These are phyloP conservation scores for Fusarium drepaniforme DNA, from an alignment of 2,329 filamentous ascomycete genomes.

Conservation along the genomic window DNA sequence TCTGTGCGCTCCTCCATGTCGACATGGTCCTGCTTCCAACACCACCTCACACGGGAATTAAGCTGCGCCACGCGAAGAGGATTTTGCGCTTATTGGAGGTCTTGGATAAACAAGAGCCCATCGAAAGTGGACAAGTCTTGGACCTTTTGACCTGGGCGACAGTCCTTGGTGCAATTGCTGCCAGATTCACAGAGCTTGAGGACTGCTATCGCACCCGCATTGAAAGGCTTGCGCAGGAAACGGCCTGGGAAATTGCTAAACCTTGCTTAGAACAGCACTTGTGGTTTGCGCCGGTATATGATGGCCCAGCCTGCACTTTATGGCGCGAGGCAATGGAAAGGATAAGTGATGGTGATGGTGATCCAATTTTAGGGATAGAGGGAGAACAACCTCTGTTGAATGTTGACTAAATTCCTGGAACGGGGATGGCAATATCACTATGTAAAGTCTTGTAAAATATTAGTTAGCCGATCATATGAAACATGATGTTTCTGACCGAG, in stretches of 20 bases:
- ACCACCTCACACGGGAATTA: background rate
- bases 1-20: background rate
- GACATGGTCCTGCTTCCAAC: background rate
- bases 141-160: background rate
- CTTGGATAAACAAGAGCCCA: background rate
- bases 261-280: background rate
- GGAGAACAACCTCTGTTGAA: background rate
- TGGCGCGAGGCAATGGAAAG: background rate
- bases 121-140: background rate
- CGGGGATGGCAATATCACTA: background rate
- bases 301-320: background rate
- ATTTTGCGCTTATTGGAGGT: background rate
- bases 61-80: background rate
- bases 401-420: background rate
- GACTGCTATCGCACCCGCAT: background rate
- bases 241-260: background rate
- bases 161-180: background rate
- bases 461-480: too few relatives aligned
- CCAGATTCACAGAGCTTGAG: background rate
- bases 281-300: background rate
- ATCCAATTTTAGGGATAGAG: background rate
- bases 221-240: background rate
- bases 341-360: background rate
- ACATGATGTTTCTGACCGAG: too few relatives aligned
- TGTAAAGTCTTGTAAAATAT: background rate